phyloP scores from a whole-genome alignment of 1,284 basidiomycete species.

The Malassezia nana region DNA sequence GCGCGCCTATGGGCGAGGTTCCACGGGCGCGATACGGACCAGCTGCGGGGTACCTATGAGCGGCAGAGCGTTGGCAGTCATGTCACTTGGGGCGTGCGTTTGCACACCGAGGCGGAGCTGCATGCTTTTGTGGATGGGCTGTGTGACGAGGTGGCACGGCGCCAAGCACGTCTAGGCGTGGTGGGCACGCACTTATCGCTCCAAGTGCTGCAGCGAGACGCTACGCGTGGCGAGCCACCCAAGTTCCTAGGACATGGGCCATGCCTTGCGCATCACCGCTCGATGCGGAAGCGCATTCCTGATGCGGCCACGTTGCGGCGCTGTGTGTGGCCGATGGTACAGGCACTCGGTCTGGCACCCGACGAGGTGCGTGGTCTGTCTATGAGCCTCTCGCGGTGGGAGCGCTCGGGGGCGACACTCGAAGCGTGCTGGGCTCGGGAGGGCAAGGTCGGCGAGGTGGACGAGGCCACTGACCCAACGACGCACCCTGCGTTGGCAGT shows the following conservation, averaged over 20 bases:
- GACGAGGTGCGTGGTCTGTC: constrained; percentile 84
- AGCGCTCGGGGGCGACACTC: constrained; percentile 24
- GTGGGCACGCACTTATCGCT: constrained; percentile 62
- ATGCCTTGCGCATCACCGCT: constrained; percentile 73
- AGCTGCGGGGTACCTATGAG: constrained; percentile 56
- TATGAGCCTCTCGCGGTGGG: constrained; percentile 82
- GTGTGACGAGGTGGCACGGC: constrained; percentile 28
- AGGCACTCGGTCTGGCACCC: constrained; percentile 65
- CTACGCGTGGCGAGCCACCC: constrained; percentile 78
- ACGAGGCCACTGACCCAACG: constrained; percentile 2
- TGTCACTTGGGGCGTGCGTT: constrained; percentile 73
- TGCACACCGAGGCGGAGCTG: constrained; percentile 69
- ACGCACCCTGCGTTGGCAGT: not conserved
- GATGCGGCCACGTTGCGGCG: constrained; percentile 62
- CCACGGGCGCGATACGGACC: constrained; percentile 69
- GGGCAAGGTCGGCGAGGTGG: constrained; percentile 20
- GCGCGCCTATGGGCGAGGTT: constrained; percentile 73
- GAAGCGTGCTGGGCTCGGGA: constrained; percentile 16
- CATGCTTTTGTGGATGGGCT: constrained; percentile 50
- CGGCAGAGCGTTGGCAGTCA: constrained; percentile 30
- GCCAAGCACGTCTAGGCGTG: constrained; percentile 59
- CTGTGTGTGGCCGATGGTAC: constrained; percentile 68
- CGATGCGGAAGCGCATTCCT: constrained; percentile 53
- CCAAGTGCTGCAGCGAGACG: constrained; percentile 72
- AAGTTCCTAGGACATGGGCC: constrained; percentile 93